phyloP scores from a whole-genome alignment of 2,329 filamentous ascomycete species.

The Paramyrothecium roridum region DNA sequence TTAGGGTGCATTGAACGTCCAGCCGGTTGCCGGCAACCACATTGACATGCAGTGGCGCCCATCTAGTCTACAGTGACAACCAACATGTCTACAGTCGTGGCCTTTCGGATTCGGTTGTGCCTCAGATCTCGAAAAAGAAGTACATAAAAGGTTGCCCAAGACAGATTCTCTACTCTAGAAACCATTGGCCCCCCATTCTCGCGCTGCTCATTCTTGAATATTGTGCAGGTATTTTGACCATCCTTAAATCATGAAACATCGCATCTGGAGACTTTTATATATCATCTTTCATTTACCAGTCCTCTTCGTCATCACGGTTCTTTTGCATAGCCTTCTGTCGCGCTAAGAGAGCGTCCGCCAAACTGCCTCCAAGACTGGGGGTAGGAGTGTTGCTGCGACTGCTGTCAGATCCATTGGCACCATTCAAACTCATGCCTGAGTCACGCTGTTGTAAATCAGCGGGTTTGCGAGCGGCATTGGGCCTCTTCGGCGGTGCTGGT shows the following conservation, averaged over 20 bases:
- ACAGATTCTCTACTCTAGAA: too few relatives aligned
- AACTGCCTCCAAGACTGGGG: slow-evolving; percentile 66
- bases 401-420: slow-evolving; percentile 51
- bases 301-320: slow-evolving; percentile 65
- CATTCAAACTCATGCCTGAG: slow-evolving; percentile 61
- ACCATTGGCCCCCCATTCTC: too few relatives aligned
- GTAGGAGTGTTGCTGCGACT: slow-evolving; percentile 72
- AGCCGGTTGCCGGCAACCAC: too few relatives aligned
- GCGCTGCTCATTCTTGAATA: too few relatives aligned
- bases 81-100: slow-evolving; percentile 13
- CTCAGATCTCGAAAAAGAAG: slow-evolving; percentile 21
- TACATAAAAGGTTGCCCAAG: slow-evolving; percentile 5
- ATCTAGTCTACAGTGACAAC: slow-evolving; percentile 5
- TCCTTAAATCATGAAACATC: slow-evolving; percentile 18
- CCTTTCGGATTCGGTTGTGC: slow-evolving; percentile 18
- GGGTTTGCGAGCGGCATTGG: slow-evolving; percentile 69
- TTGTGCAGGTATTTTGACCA: slow-evolving; percentile 10
- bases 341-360: slow-evolving; percentile 76
- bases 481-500: slow-evolving; percentile 79
- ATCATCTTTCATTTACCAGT: slow-evolving; percentile 50
- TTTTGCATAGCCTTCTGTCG: slow-evolving; percentile 74
- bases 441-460: slow-evolving; percentile 69
- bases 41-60: too few relatives aligned
- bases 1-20: too few relatives aligned
- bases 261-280: slow-evolving; percentile 9